A percentile compares a stretch with the other conserved stretches of the same genome.
Evolutionary conservation across 306 rosid species (phyloP).

Genomic region (Nissolia schottii): DNA sequence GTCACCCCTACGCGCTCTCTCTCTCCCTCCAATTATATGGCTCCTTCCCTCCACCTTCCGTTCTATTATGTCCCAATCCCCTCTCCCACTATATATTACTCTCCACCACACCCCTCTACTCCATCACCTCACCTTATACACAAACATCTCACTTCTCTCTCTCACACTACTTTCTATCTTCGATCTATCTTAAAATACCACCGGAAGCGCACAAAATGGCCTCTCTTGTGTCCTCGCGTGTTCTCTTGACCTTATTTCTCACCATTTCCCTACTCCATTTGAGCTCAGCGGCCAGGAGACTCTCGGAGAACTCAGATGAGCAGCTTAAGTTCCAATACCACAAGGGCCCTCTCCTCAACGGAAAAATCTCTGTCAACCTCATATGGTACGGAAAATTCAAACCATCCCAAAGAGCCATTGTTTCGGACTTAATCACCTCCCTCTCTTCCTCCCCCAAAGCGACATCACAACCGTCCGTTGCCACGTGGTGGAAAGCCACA

Average conservation of each 20-base stretch:
- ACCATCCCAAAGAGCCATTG: constrained; percentile 62
- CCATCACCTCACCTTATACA: background rate
- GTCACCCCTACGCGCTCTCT: background rate
- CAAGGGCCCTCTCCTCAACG: constrained; percentile 77
- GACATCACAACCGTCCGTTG: constrained; percentile 55
- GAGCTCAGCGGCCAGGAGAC: constrained; percentile 18
- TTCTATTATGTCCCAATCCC: background rate
- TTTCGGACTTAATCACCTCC: constrained; percentile 62
- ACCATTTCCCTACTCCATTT: constrained; percentile 24
- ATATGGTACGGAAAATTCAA: constrained; percentile 76
- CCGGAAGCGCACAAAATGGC: constrained; percentile 29
- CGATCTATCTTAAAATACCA: background rate
- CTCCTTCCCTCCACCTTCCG: background rate
- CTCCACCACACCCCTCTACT: background rate
- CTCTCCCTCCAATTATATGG: background rate
- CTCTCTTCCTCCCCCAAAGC: constrained; percentile 26
- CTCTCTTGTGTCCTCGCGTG: background rate
- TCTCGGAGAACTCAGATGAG: constrained; percentile 10
- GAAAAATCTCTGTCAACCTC: constrained; percentile 60
- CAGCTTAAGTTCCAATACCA: constrained; percentile 50
- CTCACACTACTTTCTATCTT: background rate
- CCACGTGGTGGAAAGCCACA: constrained; percentile 71
- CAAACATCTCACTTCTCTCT: background rate
- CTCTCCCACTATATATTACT: constrained; percentile 12
- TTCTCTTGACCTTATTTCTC: constrained; percentile 6